Evolutionary conservation across 1,284 basidiomycete species (phyloP), one percentile per base, ranked within the genome.

Genomic region (Meira miltonrushii): DNA sequence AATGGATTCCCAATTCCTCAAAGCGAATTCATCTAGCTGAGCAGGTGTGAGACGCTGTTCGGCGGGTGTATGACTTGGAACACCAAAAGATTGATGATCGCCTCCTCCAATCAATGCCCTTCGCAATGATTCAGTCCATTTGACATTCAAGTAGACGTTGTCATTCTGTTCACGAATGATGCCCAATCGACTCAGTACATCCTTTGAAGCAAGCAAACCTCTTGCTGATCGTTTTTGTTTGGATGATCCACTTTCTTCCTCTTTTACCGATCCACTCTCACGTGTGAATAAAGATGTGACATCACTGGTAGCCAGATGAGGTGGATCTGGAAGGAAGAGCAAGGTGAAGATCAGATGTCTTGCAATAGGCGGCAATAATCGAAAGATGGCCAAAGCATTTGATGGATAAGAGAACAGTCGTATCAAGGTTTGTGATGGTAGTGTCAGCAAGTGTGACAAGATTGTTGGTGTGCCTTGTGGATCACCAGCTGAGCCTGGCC

Each of bases 1-100:
- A 69, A 98, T 95, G 0, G 90, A 90, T 84, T 99, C 95, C 93
- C 95, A 99, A 59, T 90, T 85, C 66, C 90, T 87, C 40, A 93
- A 83, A 1, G 94, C 92, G 74, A 91, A 92, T 19, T 84, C 82
- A 76, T 96, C 90, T 17, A 48, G 12, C 12, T 48, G 46, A n/a
- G 17, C 25, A 13, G 46, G 17, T 17, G 46, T 48, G 28, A 96
- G 81, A 17, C 83, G 83, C 55, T 66, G 69, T 55, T 70, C 65
- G 19, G 67, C 63, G 0, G 62, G 68, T 54, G 69, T 85, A 12
- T 48, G 17, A 58, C 86, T 87, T 19, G 91, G 88, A 25, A 90
- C 86, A 11, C 95, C 94, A 77, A 98, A 98, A 52, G 91, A 92
- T 28, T 87, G 85, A 56, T 87, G 90, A n/a, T 85, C 84, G 1